Base-by-base conservation (phyloP, 768 basidiomycete species). In the Hebeloma cylindrosporum region DNA sequence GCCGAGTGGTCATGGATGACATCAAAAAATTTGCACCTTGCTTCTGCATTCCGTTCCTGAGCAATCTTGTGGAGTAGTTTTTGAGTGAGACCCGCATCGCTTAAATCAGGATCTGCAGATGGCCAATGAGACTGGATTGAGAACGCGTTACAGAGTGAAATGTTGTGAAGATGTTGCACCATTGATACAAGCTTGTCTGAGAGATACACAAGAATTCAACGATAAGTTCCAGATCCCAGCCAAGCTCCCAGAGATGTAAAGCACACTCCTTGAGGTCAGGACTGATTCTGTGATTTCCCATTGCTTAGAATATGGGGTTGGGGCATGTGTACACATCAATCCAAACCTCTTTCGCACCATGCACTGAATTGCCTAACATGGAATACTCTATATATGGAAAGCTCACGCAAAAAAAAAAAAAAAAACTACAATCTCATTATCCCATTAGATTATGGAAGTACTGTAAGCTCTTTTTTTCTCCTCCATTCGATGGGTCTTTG, bases 51-150 rank as follows among this genome's bases (percentile, higher is more conserved):
- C 4, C 53, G 40, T 42, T 65, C 60, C 0, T 7, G 11, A 1
- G 62, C 63, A 23, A 58, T 52, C 23, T 58, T 60, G 28, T 58
- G 60, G 10, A 63, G 53, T 72, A 88, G 82, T 59, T 88, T 88
- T 69, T 86, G 85, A 3, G 88, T 84, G 14, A 82, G 64, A 9
- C 83, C 86, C 46, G 85, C 62, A 52, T 83, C 78, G 46, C 83
- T 80, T 0, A 44, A 22, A n/a, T 55, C 56, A 2, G 51, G 34
- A 6, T 45, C 20, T 6, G 43, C 33, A 1, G 31, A 4, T 26
- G 43, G 20, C 65, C 58, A 21, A 37, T 43, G 2, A 64, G 43
- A 17, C 56, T 50, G 16, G 59, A 53, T 2, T 38, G 51, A 18
- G 40, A 52, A 23, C 50, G 37, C 7, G 28, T 34, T 18, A 59